Evolutionary conservation across 2,329 filamentous ascomycete genomes (phyloP).

Genomic region (Pseudogymnoascus sp.): DNA sequence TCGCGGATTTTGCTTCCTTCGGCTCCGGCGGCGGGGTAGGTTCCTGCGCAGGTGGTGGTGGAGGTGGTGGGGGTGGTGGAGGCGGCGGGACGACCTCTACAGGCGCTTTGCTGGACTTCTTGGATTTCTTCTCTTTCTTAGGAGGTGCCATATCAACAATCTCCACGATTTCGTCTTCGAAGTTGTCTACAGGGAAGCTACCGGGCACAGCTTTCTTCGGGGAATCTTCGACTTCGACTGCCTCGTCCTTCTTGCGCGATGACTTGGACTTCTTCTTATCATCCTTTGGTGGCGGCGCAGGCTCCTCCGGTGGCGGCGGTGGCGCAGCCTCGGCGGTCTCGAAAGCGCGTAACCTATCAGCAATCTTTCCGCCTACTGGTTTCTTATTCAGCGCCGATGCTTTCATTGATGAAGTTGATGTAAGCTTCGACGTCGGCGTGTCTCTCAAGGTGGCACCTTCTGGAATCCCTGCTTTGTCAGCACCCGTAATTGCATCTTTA

Average conservation of each 20-base stretch:
- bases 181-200: conserved; percentile 49
- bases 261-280: conserved; percentile 38
- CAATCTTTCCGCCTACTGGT: conserved; percentile 43
- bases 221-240: conserved; percentile 28
- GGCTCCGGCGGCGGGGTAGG: conserved; percentile 47
- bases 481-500: conserved; percentile 38
- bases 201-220: conserved; percentile 43
- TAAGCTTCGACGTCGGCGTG: conserved; percentile 32
- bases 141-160: conserved; percentile 43
- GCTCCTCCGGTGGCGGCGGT: conserved; percentile 19
- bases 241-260: conserved; percentile 33
- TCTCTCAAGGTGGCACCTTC: conserved; percentile 38
- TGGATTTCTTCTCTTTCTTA: conserved; percentile 35
- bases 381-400: conserved; percentile 36
- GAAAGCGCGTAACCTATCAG: conserved; percentile 50
- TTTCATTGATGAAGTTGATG: conserved; percentile 36
- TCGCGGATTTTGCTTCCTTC: conserved; percentile 43
- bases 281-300: conserved; percentile 33
- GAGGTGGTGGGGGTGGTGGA: conserved; percentile 31
- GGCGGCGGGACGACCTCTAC: conserved; percentile 28
- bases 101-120: conserved; percentile 34
- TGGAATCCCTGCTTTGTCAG: conserved; percentile 44
- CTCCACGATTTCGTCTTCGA: conserved; percentile 36
- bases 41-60: conserved; percentile 39
- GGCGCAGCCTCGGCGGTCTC: conserved; percentile 36